Base-by-base conservation (phyloP, 2,329 filamentous ascomycete species). In the Xylaria sp. region DNA sequence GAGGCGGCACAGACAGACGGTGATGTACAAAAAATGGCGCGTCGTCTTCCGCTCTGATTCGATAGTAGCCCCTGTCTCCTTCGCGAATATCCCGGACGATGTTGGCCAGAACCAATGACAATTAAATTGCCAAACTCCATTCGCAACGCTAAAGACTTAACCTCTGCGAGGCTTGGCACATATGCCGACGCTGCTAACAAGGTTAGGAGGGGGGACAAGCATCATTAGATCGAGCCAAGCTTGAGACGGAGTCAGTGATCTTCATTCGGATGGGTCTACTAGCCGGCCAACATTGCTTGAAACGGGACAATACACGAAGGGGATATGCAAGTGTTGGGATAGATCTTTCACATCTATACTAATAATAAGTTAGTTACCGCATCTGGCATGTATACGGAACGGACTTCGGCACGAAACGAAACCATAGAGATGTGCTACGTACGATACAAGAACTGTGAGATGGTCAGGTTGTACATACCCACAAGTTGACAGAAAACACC, bases 141-240 rank as follows among this genome's bases (percentile, higher is more conserved):
- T 56, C n/a, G 31, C 29, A 21, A 33, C 29, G 23, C 54, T 56
- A 54, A 60, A 49, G 63, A n/a, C 44, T 58, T 19, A 51, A 55
- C 54, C 47, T 60, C 46, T 52, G 54, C 17, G 38, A 63, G 47
- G 29, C 62, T 64, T 64, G 62, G 62, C 62, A 62, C 62, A 58
- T 58, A 62, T 64, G 63, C 63, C 44, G 60, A 49, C 10, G 49
- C 55, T 53, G 62, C 46, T 37, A 58, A 59, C 51, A 56, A 35
- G 58, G 62, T 58, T 64, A 62, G 54, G 35, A 48, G 52, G 29
- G 61, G 47, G 49, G 51, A 61, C 68, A 70, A 64, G 66, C 70
- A 64, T 72, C 75, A 68, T 73, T 74, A 72, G 72, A 77, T 77
- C 70, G 70, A 74, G 75, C 70, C 72, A 68, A 66, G 67, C 68